These are phyloP conservation scores for Phlyctochytrium bullatum DNA, from an alignment of 192 early-diverging fungal species.

Conservation along the genomic window DNA sequence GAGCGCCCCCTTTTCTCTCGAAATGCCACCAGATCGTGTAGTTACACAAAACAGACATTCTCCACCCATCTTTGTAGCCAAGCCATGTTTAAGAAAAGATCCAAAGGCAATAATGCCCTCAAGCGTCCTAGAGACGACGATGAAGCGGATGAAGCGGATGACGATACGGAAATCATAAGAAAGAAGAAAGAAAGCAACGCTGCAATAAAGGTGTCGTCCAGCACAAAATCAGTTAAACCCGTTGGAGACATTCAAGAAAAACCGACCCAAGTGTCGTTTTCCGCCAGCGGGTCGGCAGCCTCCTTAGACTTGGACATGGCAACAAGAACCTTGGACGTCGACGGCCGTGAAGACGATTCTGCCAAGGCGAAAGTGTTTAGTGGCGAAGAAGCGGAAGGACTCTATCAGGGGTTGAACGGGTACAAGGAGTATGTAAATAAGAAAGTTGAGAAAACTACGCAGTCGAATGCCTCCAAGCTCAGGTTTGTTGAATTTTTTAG, in stretches of 20 bases:
- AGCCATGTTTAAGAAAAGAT: not conserved
- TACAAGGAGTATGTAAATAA: constrained; percentile 71
- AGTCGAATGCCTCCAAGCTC: constrained; percentile 46
- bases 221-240: not conserved
- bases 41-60: no score
- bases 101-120: not conserved
- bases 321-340: constrained; percentile 49
- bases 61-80: no score
- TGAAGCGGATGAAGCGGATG: not conserved
- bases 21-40: no score
- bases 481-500: constrained; percentile 17
- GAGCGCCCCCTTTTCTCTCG: no score
- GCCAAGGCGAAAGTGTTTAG: constrained; percentile 6
- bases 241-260: not conserved
- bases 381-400: constrained; percentile 37
- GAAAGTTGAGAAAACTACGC: constrained; percentile 56
- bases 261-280: constrained; percentile 3
- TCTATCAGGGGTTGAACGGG: constrained; percentile 64
- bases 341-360: constrained; percentile 21
- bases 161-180: not conserved
- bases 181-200: not conserved
- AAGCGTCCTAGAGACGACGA: not conserved
- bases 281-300: constrained; percentile 42
- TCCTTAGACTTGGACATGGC: constrained; percentile 38
- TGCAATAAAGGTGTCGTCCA: not conserved